Base-by-base conservation (phyloP, 345 rosid genomes). In the Populus deltoides region DNA sequence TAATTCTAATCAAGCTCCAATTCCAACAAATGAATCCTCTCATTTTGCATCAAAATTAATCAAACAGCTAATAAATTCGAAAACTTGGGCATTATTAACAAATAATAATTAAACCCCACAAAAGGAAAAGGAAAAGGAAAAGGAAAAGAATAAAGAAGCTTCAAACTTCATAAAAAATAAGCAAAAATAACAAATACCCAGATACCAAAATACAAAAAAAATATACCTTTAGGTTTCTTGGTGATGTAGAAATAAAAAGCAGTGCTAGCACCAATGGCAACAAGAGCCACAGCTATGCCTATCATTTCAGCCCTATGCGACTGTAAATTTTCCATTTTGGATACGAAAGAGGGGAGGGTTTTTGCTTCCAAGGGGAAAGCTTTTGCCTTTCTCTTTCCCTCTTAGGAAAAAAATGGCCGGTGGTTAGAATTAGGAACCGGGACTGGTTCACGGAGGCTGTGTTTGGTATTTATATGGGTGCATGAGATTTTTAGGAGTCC, bases 241-340 rank as follows among this genome's bases (percentile, higher is more conserved):
- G 78, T 79, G 80, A 80, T n/a, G 66, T 88, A 89, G 77, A 86
- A 81, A 75, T 90, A 89, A 73, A 89, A 88, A 51, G 94, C 90
- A n/a, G 94, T 78, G n/a, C 85, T 88, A 9, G 85, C 89, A 36
- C 92, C 87, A 62, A 89, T 57, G 81, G 91, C 89, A 18, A 85
- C 81, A 36, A 87, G 71, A 36, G 94, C 91, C 18, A 89, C 86
- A 67, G 89, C 89, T 16, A 91, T 72, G 84, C 87, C 85, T 35
- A 89, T 63, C 85, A 86, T 83, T 83, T 82, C 88, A 73, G 76
- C 79, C 63, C 85, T 70, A 72, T 84, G 93, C 29, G 88, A 77
- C 57, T 82, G 87, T 18, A 82, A 53, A 29, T 27, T 24, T 25
- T 84, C 88, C 91, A 86, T 89, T 39, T 20, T 53, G 10, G 24